A percentile compares a stretch with the other conserved stretches of the same genome.
Conservation (phyloP, 2,329 filamentous ascomycete genomes). For the Colletotrichum limetticola region DNA sequence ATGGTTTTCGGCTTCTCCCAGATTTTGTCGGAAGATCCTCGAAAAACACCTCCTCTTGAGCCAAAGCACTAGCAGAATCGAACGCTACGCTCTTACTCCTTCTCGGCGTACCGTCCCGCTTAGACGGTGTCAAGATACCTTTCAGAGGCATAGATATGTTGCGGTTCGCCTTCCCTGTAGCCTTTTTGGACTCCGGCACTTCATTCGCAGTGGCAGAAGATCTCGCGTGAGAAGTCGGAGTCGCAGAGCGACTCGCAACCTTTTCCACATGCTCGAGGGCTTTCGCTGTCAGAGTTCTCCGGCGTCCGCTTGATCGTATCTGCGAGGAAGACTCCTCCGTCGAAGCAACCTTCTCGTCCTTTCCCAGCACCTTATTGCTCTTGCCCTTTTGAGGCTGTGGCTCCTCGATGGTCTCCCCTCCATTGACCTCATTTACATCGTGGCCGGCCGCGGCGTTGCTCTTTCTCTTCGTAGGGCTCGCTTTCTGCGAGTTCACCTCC, state of each 20-base stretch:
- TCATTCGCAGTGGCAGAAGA: slow-evolving; percentile 23
- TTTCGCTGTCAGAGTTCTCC: slow-evolving; percentile 30
- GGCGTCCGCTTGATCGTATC: slow-evolving; percentile 31
- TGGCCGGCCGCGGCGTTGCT: slow-evolving; percentile 7
- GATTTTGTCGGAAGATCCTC: slow-evolving; percentile 59
- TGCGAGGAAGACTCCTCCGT: slow-evolving; percentile 25
- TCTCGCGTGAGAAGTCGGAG: slow-evolving; percentile 2
- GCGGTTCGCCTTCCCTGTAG: not conserved
- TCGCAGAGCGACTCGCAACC: slow-evolving; percentile 16
- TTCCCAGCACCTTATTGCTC: not conserved
- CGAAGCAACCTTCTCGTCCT: not conserved
- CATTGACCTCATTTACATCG: not conserved
- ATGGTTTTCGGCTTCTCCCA: slow-evolving; percentile 38
- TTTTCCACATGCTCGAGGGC: slow-evolving; percentile 31
- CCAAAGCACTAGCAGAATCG: slow-evolving; percentile 42
- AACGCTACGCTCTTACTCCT: slow-evolving; percentile 68
- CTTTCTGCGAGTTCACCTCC: slow-evolving; percentile 26
- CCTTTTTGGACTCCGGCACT: slow-evolving; percentile 24
- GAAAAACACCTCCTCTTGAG: slow-evolving; percentile 58
- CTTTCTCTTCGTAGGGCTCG: slow-evolving; percentile 34
- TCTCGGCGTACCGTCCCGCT: slow-evolving; percentile 48
- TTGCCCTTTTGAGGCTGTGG: not conserved
- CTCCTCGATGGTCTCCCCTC: not conserved
- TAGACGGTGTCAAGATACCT: slow-evolving; percentile 67
- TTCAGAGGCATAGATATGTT: slow-evolving; percentile 50